Conservation (phyloP, 352 stramenopile genomes). For the Pythium brassicae region DNA sequence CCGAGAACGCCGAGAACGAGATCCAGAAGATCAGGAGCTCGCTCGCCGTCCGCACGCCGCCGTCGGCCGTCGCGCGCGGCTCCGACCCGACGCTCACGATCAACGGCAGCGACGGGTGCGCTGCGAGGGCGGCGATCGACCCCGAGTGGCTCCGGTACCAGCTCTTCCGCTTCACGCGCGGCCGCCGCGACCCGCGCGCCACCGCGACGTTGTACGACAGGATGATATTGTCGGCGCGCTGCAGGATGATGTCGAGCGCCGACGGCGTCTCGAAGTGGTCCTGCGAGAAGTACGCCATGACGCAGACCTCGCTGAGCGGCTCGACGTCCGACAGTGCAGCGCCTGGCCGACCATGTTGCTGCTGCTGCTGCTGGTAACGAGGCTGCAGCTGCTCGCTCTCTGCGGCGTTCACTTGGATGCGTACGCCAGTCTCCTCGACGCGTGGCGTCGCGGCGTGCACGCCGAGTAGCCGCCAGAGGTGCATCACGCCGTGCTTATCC, state of each 20-base stretch:
- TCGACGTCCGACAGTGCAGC: conserved; percentile 6
- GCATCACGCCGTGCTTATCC: conserved; percentile 54
- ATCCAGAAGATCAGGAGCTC: conserved; percentile 84
- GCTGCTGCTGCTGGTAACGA: neutral
- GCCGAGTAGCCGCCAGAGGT: conserved; percentile 60
- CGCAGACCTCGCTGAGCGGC: conserved; percentile 52
- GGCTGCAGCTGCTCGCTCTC: conserved; percentile 16
- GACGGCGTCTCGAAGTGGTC: conserved; percentile 68
- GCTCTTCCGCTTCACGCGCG: conserved; percentile 70
- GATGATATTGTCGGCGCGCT: conserved; percentile 70
- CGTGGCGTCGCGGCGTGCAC: conserved; percentile 21
- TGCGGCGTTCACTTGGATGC: conserved; percentile 70
- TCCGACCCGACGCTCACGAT: conserved; percentile 55
- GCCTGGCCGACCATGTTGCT: neutral
- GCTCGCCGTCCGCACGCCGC: conserved; percentile 20
- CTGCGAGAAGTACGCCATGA: conserved; percentile 82
- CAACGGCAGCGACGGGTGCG: conserved; percentile 72
- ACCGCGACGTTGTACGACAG: conserved; percentile 69
- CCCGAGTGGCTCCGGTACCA: conserved; percentile 77
- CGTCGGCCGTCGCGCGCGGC: conserved; percentile 6
- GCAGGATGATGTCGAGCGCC: conserved; percentile 69
- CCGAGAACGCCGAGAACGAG: conserved; percentile 80
- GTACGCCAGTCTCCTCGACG: conserved; percentile 55
- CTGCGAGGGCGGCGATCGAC: conserved; percentile 59
- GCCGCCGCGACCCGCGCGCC: conserved; percentile 19